phyloP scores from a whole-genome alignment of 108 stramenopile genomes.

The Conticribra guillardii region DNA sequence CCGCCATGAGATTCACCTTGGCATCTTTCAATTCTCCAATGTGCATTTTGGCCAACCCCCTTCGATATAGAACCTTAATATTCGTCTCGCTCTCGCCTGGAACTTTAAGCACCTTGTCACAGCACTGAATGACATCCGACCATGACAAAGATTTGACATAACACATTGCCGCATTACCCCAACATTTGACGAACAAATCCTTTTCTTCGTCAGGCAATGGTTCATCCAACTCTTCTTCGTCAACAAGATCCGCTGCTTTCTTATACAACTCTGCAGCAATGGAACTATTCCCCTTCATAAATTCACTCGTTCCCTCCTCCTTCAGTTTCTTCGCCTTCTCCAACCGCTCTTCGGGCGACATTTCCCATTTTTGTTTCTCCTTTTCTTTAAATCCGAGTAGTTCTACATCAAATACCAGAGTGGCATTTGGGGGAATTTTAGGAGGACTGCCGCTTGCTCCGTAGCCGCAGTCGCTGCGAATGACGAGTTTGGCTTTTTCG shows the following conservation, averaged over 20 bases:
- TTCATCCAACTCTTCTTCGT: conserved; percentile 77
- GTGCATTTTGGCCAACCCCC: conserved; percentile 80
- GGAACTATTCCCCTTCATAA: conserved; percentile 73
- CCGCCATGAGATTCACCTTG: conserved; percentile 90
- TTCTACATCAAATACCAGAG: conserved; percentile 95
- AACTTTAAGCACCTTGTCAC: conserved; percentile 81
- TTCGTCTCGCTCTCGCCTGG: conserved; percentile 66
- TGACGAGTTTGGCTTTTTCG: conserved; percentile 80
- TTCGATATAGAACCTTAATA: conserved; percentile 91
- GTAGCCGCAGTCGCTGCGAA: conserved; percentile 92
- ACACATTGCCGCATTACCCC: conserved; percentile 94
- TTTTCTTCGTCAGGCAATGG: conserved; percentile 75
- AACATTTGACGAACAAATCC: conserved; percentile 75
- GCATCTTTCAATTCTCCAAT: conserved; percentile 90
- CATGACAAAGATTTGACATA: conserved; percentile 82
- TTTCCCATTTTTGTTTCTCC: conserved; percentile 85
- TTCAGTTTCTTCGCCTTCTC: conserved; percentile 83
- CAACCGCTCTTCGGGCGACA: conserved; percentile 83
- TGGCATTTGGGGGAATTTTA: conserved; percentile 88
- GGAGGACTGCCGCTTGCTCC: conserved; percentile 87
- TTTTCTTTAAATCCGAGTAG: conserved; percentile 89
- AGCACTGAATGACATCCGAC: conserved; percentile 77
- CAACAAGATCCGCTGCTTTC: conserved; percentile 76
- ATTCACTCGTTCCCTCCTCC: conserved; percentile 82
- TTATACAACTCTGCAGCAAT: conserved; percentile 86